Conservation (phyloP, 2,329 filamentous ascomycete genomes). For the Xylaria sp. region DNA sequence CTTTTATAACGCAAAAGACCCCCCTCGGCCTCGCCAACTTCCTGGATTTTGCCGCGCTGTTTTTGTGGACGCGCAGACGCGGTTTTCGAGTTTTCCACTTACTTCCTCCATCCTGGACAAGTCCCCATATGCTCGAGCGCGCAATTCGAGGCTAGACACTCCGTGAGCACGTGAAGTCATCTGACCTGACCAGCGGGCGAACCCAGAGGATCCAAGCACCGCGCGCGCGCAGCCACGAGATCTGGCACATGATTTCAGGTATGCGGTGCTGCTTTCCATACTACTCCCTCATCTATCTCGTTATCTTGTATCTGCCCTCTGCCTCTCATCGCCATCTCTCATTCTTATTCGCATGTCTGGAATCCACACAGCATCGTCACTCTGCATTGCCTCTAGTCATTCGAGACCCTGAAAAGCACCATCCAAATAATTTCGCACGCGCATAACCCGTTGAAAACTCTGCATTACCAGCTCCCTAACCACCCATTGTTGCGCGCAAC, state of each 20-base stretch:
- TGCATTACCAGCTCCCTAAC: conserved; percentile 13
- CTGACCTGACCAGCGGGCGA: conserved; percentile 47
- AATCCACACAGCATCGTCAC: conserved; percentile 23
- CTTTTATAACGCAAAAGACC: conserved; percentile 38
- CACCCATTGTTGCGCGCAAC: conserved; percentile 16
- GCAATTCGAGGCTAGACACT: conserved; percentile 46
- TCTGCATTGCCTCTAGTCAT: conserved; percentile 7
- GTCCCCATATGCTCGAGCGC: conserved; percentile 47
- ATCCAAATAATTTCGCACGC: conserved; percentile 14
- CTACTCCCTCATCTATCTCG: not conserved
- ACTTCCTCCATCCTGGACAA: conserved; percentile 39
- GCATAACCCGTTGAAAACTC: conserved; percentile 24
- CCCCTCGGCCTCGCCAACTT: conserved; percentile 35
- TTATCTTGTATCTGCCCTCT: not conserved
- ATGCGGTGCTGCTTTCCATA: conserved; percentile 35
- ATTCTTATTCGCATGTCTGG: conserved; percentile 7
- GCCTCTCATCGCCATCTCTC: not conserved
- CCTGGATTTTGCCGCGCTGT: conserved; percentile 26
- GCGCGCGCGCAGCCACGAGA: conserved; percentile 46
- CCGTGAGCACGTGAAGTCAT: conserved; percentile 51
- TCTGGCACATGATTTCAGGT: conserved; percentile 48
- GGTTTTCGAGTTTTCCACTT: conserved; percentile 40
- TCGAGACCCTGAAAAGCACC: not conserved
- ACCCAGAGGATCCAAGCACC: conserved; percentile 46
- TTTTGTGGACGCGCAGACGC: conserved; percentile 38